Evolutionary conservation across 2,329 filamentous ascomycete genomes (phyloP).

Genomic region (Hirsutella minnesotensis): DNA sequence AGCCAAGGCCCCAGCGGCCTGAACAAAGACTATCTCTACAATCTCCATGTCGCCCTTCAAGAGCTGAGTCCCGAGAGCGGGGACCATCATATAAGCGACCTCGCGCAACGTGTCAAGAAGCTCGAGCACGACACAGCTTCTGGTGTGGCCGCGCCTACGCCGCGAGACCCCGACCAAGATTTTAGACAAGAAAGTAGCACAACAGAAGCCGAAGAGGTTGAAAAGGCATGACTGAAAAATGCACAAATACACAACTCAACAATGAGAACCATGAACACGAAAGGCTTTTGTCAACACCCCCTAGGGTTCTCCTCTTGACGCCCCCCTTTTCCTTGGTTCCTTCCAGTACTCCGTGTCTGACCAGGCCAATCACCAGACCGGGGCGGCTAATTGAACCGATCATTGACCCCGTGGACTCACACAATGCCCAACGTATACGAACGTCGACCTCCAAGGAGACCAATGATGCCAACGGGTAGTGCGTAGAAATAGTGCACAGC

Average conservation of each 20-base stretch:
- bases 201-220: slow-evolving; percentile 18
- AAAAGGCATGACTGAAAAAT: slow-evolving; percentile 8
- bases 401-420: too few relatives aligned
- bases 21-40: slow-evolving; percentile 81
- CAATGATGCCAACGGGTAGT: too few relatives aligned
- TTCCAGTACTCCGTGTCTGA: slow-evolving; percentile 5
- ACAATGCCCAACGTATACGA: too few relatives aligned
- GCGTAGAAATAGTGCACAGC: too few relatives aligned
- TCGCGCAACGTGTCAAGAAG: slow-evolving; percentile 59
- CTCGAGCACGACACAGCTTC: slow-evolving; percentile 26
- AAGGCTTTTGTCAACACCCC: slow-evolving; percentile 3
- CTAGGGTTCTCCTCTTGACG: background rate
- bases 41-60: slow-evolving; percentile 63
- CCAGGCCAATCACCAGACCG: background rate
- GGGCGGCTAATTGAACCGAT: too few relatives aligned
- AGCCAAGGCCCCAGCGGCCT: slow-evolving; percentile 75
- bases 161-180: slow-evolving; percentile 5
- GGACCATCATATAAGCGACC: slow-evolving; percentile 75
- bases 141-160: slow-evolving; percentile 5
- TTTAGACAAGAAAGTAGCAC: slow-evolving; percentile 14
- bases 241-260: background rate
- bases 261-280: background rate
- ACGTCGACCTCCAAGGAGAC: too few relatives aligned
- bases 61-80: slow-evolving; percentile 63
- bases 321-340: slow-evolving; percentile 1